Evolutionary conservation across 2,329 filamentous ascomycete species (phyloP).

Genomic region (Pestalotiopsis sp.): DNA sequence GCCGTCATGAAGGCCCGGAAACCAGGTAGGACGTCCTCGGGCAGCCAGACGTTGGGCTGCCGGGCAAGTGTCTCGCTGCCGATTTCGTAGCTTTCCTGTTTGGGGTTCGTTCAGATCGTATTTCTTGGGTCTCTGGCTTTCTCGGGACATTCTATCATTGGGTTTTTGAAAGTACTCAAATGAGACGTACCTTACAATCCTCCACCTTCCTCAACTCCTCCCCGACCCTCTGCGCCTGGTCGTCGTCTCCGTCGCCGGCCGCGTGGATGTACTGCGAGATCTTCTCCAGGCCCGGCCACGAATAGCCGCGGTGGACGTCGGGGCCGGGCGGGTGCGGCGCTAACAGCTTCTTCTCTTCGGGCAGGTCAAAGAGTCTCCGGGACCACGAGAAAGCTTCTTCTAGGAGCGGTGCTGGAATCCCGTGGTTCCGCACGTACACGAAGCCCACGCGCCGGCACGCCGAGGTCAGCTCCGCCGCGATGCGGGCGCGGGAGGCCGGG

Average conservation of each 20-base stretch:
- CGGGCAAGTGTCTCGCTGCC: conserved; percentile 45
- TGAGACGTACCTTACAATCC: conserved; percentile 51
- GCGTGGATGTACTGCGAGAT: conserved; percentile 46
- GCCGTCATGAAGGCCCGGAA: conserved; percentile 48
- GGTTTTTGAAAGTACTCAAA: too few relatives aligned
- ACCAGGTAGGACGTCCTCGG: conserved; percentile 43
- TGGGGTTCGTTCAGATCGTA: neutral
- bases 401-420: conserved; percentile 34
- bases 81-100: conserved; percentile 54
- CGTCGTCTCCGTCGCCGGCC: conserved; percentile 41
- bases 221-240: conserved; percentile 38
- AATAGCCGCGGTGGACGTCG: conserved; percentile 56
- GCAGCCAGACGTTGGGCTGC: conserved; percentile 54
- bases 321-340: conserved; percentile 42
- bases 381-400: conserved; percentile 40
- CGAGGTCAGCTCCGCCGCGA: conserved; percentile 29
- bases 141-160: too few relatives aligned
- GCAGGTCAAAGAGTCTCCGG: conserved; percentile 33
- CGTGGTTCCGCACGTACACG: conserved; percentile 31
- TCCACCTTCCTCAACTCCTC: conserved; percentile 44
- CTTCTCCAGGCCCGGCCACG: conserved; percentile 56
- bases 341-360: conserved; percentile 35
- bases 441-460: conserved; percentile 36
- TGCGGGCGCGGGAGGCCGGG: conserved; percentile 21
- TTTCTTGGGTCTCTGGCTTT: too few relatives aligned